phyloP scores from a whole-genome alignment of 2,329 filamentous ascomycete genomes.

The Fusarium paranaense region DNA sequence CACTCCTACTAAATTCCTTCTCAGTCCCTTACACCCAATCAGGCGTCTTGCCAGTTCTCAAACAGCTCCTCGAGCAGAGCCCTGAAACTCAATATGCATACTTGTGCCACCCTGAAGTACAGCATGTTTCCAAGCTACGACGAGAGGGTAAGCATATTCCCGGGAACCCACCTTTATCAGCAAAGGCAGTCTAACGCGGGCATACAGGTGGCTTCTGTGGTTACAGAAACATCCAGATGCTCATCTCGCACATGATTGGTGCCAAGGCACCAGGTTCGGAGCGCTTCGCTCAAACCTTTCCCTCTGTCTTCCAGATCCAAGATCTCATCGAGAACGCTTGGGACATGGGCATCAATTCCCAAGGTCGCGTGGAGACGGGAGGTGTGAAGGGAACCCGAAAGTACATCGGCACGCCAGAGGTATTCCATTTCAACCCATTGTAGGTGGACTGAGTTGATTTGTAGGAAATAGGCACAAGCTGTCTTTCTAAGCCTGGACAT shows the following conservation, averaged over 20 bases:
- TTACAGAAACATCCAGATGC: conserved; percentile 94
- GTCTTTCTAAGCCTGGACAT: conserved; percentile 79
- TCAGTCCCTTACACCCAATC: conserved; percentile 37
- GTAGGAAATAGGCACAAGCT: conserved; percentile 73
- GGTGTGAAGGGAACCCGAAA: conserved; percentile 90
- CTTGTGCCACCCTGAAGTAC: conserved; percentile 79
- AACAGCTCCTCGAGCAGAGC: conserved; percentile 74
- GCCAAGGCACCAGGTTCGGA: conserved; percentile 67
- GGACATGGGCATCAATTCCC: conserved; percentile 83
- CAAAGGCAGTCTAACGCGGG: not conserved
- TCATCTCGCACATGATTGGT: conserved; percentile 81
- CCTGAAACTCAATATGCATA: conserved; percentile 74
- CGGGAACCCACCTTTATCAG: not conserved
- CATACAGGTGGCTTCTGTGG: conserved; percentile 85
- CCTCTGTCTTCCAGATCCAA: conserved; percentile 85
- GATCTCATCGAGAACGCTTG: conserved; percentile 89
- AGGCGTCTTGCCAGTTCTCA: conserved; percentile 72
- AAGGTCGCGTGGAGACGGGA: conserved; percentile 83
- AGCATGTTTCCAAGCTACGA: conserved; percentile 85
- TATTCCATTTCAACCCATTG: conserved; percentile 49
- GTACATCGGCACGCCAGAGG: conserved; percentile 94
- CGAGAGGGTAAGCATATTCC: conserved; percentile 67
- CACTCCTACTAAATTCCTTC: too few relatives aligned
- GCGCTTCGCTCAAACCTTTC: conserved; percentile 70
- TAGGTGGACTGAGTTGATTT: not conserved